A percentile compares a stretch with the other conserved stretches of the same genome.
These are phyloP conservation scores for Lophiostoma macrostomum DNA, from an alignment of 495 filamentous ascomycete species.

Conservation along the genomic window DNA sequence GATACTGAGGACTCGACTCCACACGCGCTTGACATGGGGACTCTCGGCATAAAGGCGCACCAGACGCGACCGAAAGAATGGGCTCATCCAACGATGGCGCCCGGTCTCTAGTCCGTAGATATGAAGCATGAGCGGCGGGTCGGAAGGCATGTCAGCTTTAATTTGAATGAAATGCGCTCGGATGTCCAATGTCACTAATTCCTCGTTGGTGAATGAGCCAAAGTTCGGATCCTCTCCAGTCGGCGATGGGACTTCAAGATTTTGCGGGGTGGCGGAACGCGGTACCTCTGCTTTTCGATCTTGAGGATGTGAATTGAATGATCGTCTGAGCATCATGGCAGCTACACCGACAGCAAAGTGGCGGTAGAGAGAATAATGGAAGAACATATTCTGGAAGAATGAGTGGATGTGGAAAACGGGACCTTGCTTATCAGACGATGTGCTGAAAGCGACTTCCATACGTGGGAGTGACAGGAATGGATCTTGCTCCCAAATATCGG, in stretches of 20 bases:
- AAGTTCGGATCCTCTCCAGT: slow-evolving; percentile 31
- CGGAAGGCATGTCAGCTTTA: slow-evolving; percentile 80
- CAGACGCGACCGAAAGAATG: slow-evolving; percentile 71
- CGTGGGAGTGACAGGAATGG: slow-evolving; percentile 82
- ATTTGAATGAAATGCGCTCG: slow-evolving; percentile 77
- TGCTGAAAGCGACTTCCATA: slow-evolving; percentile 82
- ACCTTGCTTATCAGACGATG: slow-evolving; percentile 78
- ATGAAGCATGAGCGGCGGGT: slow-evolving; percentile 88
- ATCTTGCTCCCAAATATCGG: slow-evolving; percentile 79
- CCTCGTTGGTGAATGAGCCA: slow-evolving; percentile 36
- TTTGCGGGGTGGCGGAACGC: background rate
- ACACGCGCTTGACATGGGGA: slow-evolving; percentile 73
- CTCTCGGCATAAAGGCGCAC: slow-evolving; percentile 81
- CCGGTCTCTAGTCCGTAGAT: slow-evolving; percentile 76
- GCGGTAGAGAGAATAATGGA: slow-evolving; percentile 91
- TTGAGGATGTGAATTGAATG: slow-evolving; percentile 49
- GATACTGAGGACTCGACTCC: slow-evolving; percentile 81
- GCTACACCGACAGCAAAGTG: slow-evolving; percentile 91
- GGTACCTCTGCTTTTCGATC: background rate
- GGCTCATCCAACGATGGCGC: slow-evolving; percentile 77
- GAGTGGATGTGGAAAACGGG: slow-evolving; percentile 85
- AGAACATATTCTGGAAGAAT: slow-evolving; percentile 67
- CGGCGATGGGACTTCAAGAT: slow-evolving; percentile 27
- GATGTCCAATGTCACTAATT: slow-evolving; percentile 78
- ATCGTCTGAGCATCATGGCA: slow-evolving; percentile 66